Base-by-base conservation (phyloP, 2,329 filamentous ascomycete genomes). In the Trichoderma sp. region DNA sequence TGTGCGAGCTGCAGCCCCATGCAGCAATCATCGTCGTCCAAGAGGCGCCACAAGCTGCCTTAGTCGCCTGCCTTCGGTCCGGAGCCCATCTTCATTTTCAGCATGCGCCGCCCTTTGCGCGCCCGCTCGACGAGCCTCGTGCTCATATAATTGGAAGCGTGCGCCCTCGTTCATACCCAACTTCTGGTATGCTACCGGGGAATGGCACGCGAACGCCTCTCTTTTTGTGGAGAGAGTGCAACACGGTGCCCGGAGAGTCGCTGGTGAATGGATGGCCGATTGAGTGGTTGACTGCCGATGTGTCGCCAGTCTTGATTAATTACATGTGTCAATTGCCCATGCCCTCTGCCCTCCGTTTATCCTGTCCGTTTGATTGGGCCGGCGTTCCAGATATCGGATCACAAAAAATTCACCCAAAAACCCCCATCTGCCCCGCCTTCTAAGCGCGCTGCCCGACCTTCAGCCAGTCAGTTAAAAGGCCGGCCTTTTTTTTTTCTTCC, bases 371-470 rank as follows among this genome's bases (percentile, higher is more conserved):
- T 63, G 59, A 63, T 63, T 63, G 59, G 59, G 19, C 17, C 19
- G 29, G 32, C 37, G 42, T 42, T 25, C 32, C 32, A 17, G 19
- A 27, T 53, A 52, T 39, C 45, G 22, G 17, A 63, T 52, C 45
- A 52, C 45, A 63, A 63, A 37, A 63, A 63, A 22, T 63, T 52
- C 42, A 50, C 59, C 56, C 39, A 59, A 42, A 29, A 42, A 27
- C 19, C 25, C 22, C 50, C 25, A n/a, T n/a, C 25, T 58, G 58
- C 58, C 58, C 58, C 58, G 45, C 59, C 59, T 52, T 37, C 59
- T 63, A 63, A 53, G 45, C 59, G 59, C 59, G 59, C 59, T 63
- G 59, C 42, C 59, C 59, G 59, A 52, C 58, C 52, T 35, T 22
- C 32, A 35, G 53, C 53, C 59, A 63, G 29, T 52, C 59, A 37